A percentile compares a stretch with the other conserved stretches of the same genome.
Evolutionary conservation across 345 rosid species (phyloP).

Genomic region (Dipteronia dyeriana): DNA sequence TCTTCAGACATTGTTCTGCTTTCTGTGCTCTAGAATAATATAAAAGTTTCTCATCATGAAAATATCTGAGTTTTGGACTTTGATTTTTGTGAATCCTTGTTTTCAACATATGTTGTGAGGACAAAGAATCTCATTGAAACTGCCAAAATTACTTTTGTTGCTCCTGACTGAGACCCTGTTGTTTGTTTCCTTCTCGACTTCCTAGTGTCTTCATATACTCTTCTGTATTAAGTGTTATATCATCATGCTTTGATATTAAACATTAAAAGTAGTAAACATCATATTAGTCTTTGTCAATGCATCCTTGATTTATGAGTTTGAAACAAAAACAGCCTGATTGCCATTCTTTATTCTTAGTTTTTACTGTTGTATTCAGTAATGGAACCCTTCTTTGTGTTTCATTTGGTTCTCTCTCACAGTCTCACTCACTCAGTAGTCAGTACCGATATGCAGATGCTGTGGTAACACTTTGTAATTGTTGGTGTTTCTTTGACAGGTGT

Average conservation of each 20-base stretch:
- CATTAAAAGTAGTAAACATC: neutral
- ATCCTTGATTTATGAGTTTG: neutral
- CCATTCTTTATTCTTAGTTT: constrained; percentile 3
- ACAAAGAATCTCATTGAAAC: neutral
- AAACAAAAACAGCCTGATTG: neutral
- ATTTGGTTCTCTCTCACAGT: neutral
- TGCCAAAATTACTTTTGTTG: neutral
- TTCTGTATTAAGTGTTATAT: constrained; percentile 1
- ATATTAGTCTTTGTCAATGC: neutral
- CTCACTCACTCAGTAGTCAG: neutral
- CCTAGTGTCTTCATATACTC: neutral
- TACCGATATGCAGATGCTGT: constrained; percentile 9
- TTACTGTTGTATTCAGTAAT: neutral
- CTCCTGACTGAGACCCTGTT: neutral
- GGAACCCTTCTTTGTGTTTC: constrained; percentile 1
- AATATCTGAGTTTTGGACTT: neutral
- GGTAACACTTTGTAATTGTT: constrained; percentile 13
- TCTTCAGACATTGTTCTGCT: neutral
- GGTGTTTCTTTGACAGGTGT: constrained; percentile 58
- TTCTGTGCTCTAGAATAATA: neutral
- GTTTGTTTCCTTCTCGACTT: constrained; percentile 7
- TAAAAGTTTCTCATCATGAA: neutral
- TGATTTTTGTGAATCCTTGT: neutral
- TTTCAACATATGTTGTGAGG: neutral
- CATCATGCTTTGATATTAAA: neutral